Evolutionary conservation across 1,284 basidiomycete species (phyloP), one percentile per base, ranked within the genome.

Genomic region (Wallemia mellicola): DNA sequence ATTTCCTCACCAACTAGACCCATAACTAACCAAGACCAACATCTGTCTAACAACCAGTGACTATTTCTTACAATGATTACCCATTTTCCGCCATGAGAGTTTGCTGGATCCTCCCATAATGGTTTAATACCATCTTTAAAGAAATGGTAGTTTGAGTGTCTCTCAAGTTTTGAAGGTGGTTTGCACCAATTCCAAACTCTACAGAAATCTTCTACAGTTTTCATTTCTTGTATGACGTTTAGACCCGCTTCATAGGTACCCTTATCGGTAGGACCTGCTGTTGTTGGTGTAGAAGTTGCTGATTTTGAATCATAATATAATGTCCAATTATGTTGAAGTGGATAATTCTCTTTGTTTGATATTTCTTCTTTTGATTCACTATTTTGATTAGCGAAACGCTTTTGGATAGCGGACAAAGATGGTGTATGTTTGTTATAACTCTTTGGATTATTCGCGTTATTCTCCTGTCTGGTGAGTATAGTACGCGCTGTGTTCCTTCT

Each of bases 71-170:
- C 88, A 85, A 0, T 86, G 85, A 70, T 88, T 85, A 59, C 82
- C 81, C 27, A 77, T 68, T n/a, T 79, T 73, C 65, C 87, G 84
- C 7, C 81, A 76, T 59, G 76, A 71, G 83, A 82, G 68, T 95
- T 95, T 57, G 86, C 83, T 25, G 79, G 79, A 68, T 94, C 89
- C 71, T 94, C 89, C 88, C 89, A 94, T 85, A 92, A 91, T 48
- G 87, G 83, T 67, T 86, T 87, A 72, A 84, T 84, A 30, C 82
- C 82, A 27, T 79, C 75, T 71, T 94, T 94, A 79, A 95, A 95
- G 60, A 94, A 73, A 68, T 94, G 89, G 67, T 92, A 92, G 71
- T 89, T 92, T 33, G 82, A 82, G 70, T 86, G 85, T 64, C 80
- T 80, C 64, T 86, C 83, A 33, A 94, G 77, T 64, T 79, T 79